Evolutionary conservation across 495 filamentous ascomycete species (phyloP), one percentile per base, ranked within the genome.

Genomic region (Aspergillus affinis): DNA sequence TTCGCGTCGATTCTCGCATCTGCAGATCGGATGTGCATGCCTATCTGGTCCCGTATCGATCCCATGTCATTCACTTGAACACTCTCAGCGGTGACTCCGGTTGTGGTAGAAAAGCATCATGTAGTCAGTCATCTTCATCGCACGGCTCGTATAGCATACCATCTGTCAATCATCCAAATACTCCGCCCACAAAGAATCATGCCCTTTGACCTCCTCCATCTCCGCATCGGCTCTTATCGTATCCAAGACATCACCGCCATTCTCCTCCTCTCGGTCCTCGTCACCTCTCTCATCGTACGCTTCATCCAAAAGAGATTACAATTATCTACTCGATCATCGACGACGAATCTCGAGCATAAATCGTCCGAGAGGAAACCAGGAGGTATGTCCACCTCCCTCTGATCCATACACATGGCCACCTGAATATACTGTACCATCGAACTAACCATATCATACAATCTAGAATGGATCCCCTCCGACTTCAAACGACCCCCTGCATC

Each of bases 401-500:
- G 30, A 32, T 20, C 15, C 54, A 48, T 7, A 21, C 2, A 36
- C 44, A 49, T n/a, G 2, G 23, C 23, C 23, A 26, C 23, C 23
- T 26, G 23, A 4, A 4, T 26, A 26, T 26, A 26, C 23, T 26
- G 23, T 26, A 26, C 23, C 23, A 2, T 26, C 23, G 23, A 26
- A 4, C 23, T 26, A 20, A 30, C 61, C 7, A 21, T 4, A 45
- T 46, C 3, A 26, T 26, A 55, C n/a, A 30, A 4, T 48, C 47
- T 56, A 82, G 86, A 86, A 76, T 96, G 92, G 90, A 74, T 69
- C 10, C 88, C 89, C 0, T 84, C 83, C 4, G 71, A 83, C 50
- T 95, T 92, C 77, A 80, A 83, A 60, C 75, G 87, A 23, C 90
- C 91, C 3, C 74, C 78, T 12, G 87, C 91, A 46, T 36, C 78